phyloP scores from a whole-genome alignment of 495 filamentous ascomycete species.

The Glonium stellatum region DNA sequence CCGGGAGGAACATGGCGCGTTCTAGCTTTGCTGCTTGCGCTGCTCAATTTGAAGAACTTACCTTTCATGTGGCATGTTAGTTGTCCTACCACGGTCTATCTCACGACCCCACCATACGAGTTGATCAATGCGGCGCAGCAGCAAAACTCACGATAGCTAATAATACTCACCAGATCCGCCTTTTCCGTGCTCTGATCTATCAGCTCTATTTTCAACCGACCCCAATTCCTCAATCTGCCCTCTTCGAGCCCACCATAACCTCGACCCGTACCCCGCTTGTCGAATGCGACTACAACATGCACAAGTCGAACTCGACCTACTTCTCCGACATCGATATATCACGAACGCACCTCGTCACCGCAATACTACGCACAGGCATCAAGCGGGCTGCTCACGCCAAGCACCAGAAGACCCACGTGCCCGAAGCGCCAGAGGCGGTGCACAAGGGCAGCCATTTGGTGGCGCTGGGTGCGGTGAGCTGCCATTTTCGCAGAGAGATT shows the following conservation, averaged over 20 bases:
- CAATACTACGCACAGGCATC: constrained; percentile 53
- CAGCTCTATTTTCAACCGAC: constrained; percentile 51
- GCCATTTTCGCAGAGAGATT: constrained; percentile 62
- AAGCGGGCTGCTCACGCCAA: constrained; percentile 20
- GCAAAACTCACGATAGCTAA: neutral
- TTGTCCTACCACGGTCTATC: constrained; percentile 10
- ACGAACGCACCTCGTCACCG: constrained; percentile 55
- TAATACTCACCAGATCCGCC: constrained; percentile 45
- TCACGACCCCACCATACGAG: neutral
- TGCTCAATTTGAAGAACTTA: constrained; percentile 64
- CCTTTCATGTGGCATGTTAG: constrained; percentile 71
- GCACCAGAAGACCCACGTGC: constrained; percentile 36
- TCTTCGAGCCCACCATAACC: constrained; percentile 62
- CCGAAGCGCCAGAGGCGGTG: neutral
- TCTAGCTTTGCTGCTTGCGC: constrained; percentile 47
- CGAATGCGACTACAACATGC: constrained; percentile 76
- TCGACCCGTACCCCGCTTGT: constrained; percentile 51
- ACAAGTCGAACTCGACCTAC: constrained; percentile 75
- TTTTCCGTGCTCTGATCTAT: constrained; percentile 55
- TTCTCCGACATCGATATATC: constrained; percentile 67
- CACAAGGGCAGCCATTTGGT: constrained; percentile 44
- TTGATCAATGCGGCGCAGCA: too few relatives aligned
- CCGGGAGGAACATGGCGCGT: constrained; percentile 44
- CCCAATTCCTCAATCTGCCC: constrained; percentile 36
- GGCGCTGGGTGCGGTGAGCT: constrained; percentile 58